Percentiles rank a stretch among this genome's conserved stretches.
These are phyloP conservation scores for Rhizopus arrhizus DNA, from an alignment of 371 early-diverging fungal genomes.

Conservation along the genomic window DNA sequence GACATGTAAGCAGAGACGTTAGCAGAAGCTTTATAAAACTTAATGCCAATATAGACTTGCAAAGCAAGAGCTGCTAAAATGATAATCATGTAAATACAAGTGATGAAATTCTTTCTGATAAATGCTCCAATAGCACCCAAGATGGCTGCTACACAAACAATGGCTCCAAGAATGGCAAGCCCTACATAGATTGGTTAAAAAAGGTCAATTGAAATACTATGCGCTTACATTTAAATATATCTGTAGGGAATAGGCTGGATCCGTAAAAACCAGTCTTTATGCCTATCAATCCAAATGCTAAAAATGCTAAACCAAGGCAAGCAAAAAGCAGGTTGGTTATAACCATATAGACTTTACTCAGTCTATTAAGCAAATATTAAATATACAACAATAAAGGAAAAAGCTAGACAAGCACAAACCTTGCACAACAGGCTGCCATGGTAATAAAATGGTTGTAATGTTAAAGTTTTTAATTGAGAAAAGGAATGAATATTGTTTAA, in stretches of 20 bases:
- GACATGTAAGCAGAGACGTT: constrained; percentile 37
- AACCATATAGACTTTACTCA: constrained; percentile 51
- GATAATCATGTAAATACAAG: constrained; percentile 42
- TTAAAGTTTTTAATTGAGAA: background rate
- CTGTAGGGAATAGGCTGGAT: constrained; percentile 40
- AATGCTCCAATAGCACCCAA: constrained; percentile 42
- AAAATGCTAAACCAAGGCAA: constrained; percentile 47
- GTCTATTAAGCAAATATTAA: constrained; percentile 24
- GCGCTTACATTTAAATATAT: constrained; percentile 42
- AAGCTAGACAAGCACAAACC: constrained; percentile 19
- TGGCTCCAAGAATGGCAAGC: constrained; percentile 40
- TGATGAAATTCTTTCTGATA: constrained; percentile 30
- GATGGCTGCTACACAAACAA: constrained; percentile 43
- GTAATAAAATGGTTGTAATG: constrained; percentile 6
- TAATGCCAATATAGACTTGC: constrained; percentile 49
- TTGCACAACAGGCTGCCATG: constrained; percentile 42
- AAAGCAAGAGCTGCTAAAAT: constrained; percentile 39
- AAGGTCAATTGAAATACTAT: background rate
- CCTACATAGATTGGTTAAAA: constrained; percentile 20
- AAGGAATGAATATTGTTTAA: background rate
- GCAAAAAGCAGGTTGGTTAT: constrained; percentile 47
- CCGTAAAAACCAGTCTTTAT: constrained; percentile 38
- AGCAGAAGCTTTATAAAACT: constrained; percentile 42
- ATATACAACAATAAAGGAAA: background rate
- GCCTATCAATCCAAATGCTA: constrained; percentile 50